Base-by-base conservation (phyloP, 2,329 filamentous ascomycete species). In the Pseudogymnoascus sp. region DNA sequence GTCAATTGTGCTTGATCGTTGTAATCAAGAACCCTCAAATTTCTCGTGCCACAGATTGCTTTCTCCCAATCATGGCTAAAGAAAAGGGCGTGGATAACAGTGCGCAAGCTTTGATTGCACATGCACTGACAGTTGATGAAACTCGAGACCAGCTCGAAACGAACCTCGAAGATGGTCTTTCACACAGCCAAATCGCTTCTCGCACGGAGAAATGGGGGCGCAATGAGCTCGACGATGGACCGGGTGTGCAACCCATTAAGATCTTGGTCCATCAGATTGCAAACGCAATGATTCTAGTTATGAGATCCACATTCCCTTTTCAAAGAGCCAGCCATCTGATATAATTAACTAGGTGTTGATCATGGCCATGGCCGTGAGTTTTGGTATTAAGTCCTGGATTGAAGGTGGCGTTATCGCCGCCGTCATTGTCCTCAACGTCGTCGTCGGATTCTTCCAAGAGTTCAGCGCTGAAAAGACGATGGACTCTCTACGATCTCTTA, bases 281-380 rank as follows among this genome's bases (percentile, higher is more conserved):
- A 61, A 88, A 88, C 71, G 84, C 84, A 12, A 82, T 88, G 81
- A 87, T 82, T 64, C 70, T 88, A 71, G 85, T 85, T 70, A 68
- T 45, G 59, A 59, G 58, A 55, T 41, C 57, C 55, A 59, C 21
- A 30, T 15, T n/a, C 30, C 33, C 10, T 12, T 21, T 21, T 18
- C 5, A 5, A 13, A 21, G 37, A 59, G 35, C 58, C 61, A 23
- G 37, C 38, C 15, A 28, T 59, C 57, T 71, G 75, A 63, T 62
- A 6, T 39, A 52, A 23, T 37, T 48, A 21, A 56, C 2, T 64
- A 77, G 71, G 75, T 79, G 13, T 74, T 85, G 57, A 79, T 82
- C 58, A 73, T 80, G 59, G 81, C 77, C 60, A 84, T 83, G 79
- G 75, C 72, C 41, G 78, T 82, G 58, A 81, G 77, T 56, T 82